phyloP scores from a whole-genome alignment of 495 filamentous ascomycete species.

The Tuber calosporum region DNA sequence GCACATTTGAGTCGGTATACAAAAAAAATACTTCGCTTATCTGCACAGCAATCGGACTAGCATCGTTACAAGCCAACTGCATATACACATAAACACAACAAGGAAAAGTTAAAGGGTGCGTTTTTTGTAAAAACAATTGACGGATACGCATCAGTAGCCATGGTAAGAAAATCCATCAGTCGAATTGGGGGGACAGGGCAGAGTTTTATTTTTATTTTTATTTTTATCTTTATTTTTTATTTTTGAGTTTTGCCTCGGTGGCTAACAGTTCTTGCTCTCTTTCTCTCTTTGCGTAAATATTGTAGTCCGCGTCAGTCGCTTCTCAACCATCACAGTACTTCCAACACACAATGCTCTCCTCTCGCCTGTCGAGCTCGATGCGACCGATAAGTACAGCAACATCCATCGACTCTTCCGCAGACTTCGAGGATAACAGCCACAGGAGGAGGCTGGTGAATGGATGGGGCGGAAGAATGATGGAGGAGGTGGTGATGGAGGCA shows the following conservation, averaged over 20 bases:
- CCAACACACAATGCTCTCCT: constrained; percentile 37
- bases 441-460: constrained; percentile 32
- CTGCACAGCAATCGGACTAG: neutral
- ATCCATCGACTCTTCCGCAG: constrained; percentile 38
- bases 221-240: neutral
- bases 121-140: constrained; percentile 5
- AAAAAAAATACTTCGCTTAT: neutral
- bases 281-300: constrained; percentile 2
- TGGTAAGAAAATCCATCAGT: neutral
- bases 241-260: neutral
- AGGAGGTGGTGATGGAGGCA: constrained; percentile 34
- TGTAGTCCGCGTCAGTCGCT: constrained; percentile 41
- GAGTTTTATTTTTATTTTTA: neutral
- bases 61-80: neutral
- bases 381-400: constrained; percentile 39
- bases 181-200: neutral
- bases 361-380: constrained; percentile 32
- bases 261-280: neutral
- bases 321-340: constrained; percentile 27
- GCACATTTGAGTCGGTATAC: neutral
- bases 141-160: neutral
- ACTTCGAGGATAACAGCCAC: constrained; percentile 27
- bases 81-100: neutral
- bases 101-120: neutral
- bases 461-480: constrained; percentile 31